Conservation (phyloP, 1,139 yeast species). For the Kodamaea suecica region DNA sequence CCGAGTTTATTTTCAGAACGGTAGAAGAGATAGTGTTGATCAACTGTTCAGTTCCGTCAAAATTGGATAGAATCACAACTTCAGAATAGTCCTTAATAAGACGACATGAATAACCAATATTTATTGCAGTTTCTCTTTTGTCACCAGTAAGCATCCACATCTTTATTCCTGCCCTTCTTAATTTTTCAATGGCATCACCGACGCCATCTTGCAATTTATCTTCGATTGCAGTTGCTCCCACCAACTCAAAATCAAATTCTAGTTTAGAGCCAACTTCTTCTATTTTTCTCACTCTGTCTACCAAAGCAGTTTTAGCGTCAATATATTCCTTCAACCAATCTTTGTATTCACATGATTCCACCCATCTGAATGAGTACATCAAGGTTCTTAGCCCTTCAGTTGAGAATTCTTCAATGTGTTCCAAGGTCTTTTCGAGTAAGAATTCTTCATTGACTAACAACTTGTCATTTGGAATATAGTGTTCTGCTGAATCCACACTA, state of each 20-base stretch:
- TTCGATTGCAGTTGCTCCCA: slow-evolving; percentile 97
- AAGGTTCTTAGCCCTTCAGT: slow-evolving; percentile 92
- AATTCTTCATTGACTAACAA: slow-evolving; percentile 72
- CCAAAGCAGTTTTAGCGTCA: slow-evolving; percentile 74
- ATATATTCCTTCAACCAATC: slow-evolving; percentile 66
- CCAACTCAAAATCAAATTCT: slow-evolving; percentile 62
- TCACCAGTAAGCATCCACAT: slow-evolving; percentile 99
- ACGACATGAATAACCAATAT: slow-evolving; percentile 92
- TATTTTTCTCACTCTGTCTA: slow-evolving; percentile 61
- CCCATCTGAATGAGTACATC: slow-evolving; percentile 75
- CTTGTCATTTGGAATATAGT: slow-evolving; percentile 54
- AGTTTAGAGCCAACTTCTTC: slow-evolving; percentile 71
- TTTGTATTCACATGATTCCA: slow-evolving; percentile 56
- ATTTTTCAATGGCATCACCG: slow-evolving; percentile 86
- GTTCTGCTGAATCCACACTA: not conserved
- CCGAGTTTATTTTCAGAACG: slow-evolving; percentile 57
- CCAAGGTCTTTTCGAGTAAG: slow-evolving; percentile 76
- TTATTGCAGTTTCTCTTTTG: slow-evolving; percentile 95
- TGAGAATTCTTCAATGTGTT: slow-evolving; percentile 90
- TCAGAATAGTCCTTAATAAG: slow-evolving; percentile 91
- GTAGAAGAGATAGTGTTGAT: slow-evolving; percentile 58
- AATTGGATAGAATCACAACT: slow-evolving; percentile 68
- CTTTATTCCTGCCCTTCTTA: slow-evolving; percentile 89
- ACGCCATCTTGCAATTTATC: slow-evolving; percentile 96
- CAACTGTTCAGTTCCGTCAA: slow-evolving; percentile 50